Evolutionary conservation across 2,329 filamentous ascomycete genomes (phyloP), one percentile per base, ranked within the genome.

Genomic region (Pezizomycotina sp.): DNA sequence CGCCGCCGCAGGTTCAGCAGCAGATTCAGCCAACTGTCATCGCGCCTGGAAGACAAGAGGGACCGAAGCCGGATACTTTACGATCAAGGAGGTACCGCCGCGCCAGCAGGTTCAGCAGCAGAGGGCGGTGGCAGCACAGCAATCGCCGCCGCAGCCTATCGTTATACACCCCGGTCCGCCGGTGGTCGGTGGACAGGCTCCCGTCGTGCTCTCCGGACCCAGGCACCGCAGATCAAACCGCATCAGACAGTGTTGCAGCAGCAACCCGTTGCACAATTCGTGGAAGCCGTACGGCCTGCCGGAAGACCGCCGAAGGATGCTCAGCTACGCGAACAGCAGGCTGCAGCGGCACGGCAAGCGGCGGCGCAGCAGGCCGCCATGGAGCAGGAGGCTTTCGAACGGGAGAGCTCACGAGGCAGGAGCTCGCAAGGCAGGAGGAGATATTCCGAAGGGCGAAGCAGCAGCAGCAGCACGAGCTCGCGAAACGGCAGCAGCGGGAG

Each of bases 401-500:
- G 32, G 14, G 24, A 33, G 22, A 21, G 30, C 36, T 19, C 36
- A 36, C 16, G 36, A 43, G 12, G 33, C 28, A 9, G 39, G 25
- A 24, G 19, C 38, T 13, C 40, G 32, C 16, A 36, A 43, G 26
- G 29, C 40, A 20, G 18, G 35, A 5, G 23, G 38, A 10, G n/a
- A n/a, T n/a, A n/a, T n/a, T n/a, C n/a, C n/a, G n/a, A n/a, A n/a
- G n/a, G n/a, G n/a, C n/a, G n/a, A n/a, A n/a, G n/a, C n/a, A n/a
- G n/a, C n/a, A n/a, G n/a, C n/a, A n/a, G n/a, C n/a, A n/a, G n/a
- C n/a, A n/a, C n/a, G 30, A 38, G 26, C 14, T 43, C 5, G 29
- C 37, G 23, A 35, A 43, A 14, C 41, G 39, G 32, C 41, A 43
- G 26, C 41, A 43, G 13, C 41, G 39, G 32, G 36, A 43, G 26